Percentiles rank a stretch among this genome's conserved stretches.
Conservation (phyloP, 2,329 filamentous ascomycete genomes). For the Colletotrichum tabaci region DNA sequence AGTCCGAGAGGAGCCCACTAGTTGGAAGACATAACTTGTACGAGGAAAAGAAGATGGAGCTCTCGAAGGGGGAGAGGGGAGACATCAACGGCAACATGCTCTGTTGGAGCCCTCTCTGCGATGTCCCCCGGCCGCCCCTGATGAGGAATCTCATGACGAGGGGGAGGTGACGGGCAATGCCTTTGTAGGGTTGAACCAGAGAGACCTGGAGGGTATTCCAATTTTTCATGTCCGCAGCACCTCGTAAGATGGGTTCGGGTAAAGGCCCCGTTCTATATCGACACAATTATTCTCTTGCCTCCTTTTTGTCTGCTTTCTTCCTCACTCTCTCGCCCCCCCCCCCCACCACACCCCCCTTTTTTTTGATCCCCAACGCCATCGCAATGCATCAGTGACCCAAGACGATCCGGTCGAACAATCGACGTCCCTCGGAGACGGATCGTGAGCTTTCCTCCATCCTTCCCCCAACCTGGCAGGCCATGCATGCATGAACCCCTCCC, state of each 20-base stretch:
- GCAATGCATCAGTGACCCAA: constrained; percentile 54
- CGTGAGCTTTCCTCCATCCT: background rate
- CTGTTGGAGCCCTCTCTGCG: too few relatives aligned
- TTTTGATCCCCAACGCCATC: constrained; percentile 53
- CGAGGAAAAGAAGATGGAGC: too few relatives aligned
- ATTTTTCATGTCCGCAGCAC: constrained; percentile 2
- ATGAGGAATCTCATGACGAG: too few relatives aligned
- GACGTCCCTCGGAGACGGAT: background rate
- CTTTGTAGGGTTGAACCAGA: constrained; percentile 6
- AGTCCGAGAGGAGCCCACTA: too few relatives aligned
- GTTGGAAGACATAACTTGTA: too few relatives aligned
- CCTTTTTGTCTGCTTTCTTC: constrained; percentile 1
- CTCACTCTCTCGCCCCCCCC: too few relatives aligned
- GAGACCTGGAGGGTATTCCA: constrained; percentile 7
- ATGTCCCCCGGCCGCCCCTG: too few relatives aligned
- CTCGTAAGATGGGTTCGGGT: background rate
- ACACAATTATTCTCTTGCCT: constrained; percentile 27
- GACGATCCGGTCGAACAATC: constrained; percentile 16
- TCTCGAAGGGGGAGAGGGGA: too few relatives aligned
- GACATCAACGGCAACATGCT: too few relatives aligned
- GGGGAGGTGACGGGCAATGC: too few relatives aligned
- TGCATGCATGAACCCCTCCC: background rate
- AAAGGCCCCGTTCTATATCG: constrained; percentile 7
- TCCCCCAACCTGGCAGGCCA: too few relatives aligned
- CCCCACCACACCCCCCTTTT: background rate